Base-by-base conservation (phyloP, 2,329 filamentous ascomycete genomes). In the Paraphaeosphaeria minitans region DNA sequence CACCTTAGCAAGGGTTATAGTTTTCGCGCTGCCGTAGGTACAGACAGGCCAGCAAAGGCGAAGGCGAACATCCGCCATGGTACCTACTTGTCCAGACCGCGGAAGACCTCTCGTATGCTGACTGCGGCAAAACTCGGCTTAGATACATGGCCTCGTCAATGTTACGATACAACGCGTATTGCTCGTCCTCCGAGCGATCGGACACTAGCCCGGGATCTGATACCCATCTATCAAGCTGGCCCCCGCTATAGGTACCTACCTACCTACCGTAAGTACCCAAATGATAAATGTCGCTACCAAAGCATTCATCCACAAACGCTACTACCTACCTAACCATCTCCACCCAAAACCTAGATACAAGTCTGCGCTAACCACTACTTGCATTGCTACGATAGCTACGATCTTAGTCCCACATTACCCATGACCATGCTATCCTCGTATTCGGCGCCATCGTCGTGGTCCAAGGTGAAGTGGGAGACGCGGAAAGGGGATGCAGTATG, bases 231-330 rank as follows among this genome's bases (percentile, higher is more conserved):
- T n/a, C 29, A 22, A 12, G 19, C 8, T 13, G 42, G 19, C 27
- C 27, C 22, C 37, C 27, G 22, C 41, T 12, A 22, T 43, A 12
- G n/a, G n/a, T n/a, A n/a, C n/a, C n/a, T n/a, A n/a, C n/a, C n/a
- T n/a, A n/a, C n/a, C n/a, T n/a, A n/a, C n/a, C n/a, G n/a, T n/a
- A n/a, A n/a, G n/a, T n/a, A n/a, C n/a, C n/a, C n/a, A n/a, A n/a
- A n/a, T n/a, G n/a, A n/a, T n/a, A n/a, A n/a, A n/a, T n/a, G n/a
- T 35, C 10, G 33, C 31, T 29, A 24, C 49, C 49, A 35, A 41
- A 35, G 49, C 49, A 51, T 51, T 51, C 49, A 42, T 51, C 49
- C 49, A 35, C 49, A 2, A 27, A 51, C 33, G 35, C 21, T 39
- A 21, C 33, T 41, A 41, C n/a, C n/a, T n/a, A n/a, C n/a, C n/a